Percentiles rank a stretch among this genome's conserved stretches.
Conservation (phyloP, 495 filamentous ascomycete species). For the Friedmanniomyces simplex region DNA sequence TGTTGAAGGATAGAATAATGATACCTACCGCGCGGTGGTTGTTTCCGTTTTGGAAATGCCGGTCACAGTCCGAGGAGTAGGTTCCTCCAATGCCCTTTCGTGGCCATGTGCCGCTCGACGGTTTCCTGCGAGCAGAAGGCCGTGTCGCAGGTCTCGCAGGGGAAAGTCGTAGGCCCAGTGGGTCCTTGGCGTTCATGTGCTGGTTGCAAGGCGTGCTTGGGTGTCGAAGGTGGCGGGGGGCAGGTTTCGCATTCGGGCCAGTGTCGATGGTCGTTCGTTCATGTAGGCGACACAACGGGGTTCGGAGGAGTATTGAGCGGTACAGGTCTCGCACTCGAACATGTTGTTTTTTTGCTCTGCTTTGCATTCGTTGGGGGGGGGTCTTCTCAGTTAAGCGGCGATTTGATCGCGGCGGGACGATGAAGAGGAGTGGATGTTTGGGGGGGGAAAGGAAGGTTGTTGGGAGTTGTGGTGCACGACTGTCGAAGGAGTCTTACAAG, state of each 20-base stretch:
- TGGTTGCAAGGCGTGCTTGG: constrained; percentile 10
- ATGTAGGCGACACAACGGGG: not conserved
- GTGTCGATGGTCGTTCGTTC: constrained; percentile 7
- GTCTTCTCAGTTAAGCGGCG: no score
- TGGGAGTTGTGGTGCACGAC: no score
- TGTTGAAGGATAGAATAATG: not conserved
- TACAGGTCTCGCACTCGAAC: no score
- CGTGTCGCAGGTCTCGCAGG: constrained; percentile 34
- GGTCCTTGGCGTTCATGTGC: constrained; percentile 17
- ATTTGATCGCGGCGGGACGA: no score
- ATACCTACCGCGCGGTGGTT: constrained; percentile 33
- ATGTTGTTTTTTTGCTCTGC: no score
- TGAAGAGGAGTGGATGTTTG: no score
- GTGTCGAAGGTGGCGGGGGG: constrained; percentile 11
- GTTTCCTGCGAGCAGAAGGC: constrained; percentile 23
- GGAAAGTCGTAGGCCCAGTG: constrained; percentile 22
- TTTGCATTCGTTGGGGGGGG: no score
- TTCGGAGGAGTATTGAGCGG: no score
- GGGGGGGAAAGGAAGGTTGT: no score
- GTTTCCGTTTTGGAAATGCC: constrained; percentile 31
- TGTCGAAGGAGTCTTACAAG: no score
- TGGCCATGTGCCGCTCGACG: constrained; percentile 34
- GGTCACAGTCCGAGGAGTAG: constrained; percentile 35
- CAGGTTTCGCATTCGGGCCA: constrained; percentile 20
- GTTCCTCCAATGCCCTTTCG: constrained; percentile 26